Evolutionary conservation across 2,329 filamentous ascomycete species (phyloP), one percentile per base, ranked within the genome.

Genomic region (Beauveria sp.): DNA sequence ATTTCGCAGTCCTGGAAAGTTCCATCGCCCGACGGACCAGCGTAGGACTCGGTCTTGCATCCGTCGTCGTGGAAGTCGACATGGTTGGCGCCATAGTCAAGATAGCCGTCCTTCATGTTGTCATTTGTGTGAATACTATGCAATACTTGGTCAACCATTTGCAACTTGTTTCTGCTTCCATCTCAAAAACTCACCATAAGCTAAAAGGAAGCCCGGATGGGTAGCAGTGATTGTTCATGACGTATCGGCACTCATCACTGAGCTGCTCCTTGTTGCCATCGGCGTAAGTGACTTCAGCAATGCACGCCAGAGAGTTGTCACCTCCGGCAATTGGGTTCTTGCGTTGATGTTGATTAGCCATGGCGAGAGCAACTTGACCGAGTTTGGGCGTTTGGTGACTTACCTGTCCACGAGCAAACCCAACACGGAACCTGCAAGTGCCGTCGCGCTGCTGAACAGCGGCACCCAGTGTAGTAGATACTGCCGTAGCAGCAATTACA

Each of bases 11-110:
- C 5, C 30, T 34, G 12, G 30, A 34, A 34, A 14, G 30, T 34
- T 34, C 30, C 58, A 16, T 60, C 58, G 1, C 58, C 49, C 2
- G 58, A 18, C 18, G 49, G 58, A 7, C 58, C 50, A 12, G 58
- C 58, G 16, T 46, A 60, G 3, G 34, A 52, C 24, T 60, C 40
- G 2, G 58, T 53, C 58, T 60, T 60, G 49, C 58, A 60, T 40
- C 58, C 58, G 20, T 60, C 58, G 40, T 60, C 58, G 12, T 60
- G 58, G 26, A 60, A 53, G 49, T 60, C 49, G 24, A 60, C 58
- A 24, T 60, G 58, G 49, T 60, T 45, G 42, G 38, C 58, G 24
- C 34, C 58, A 18, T 60, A 60, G 58, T 60, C 50, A 16, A 60
- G 26, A 40, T 60, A 60, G 26, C 58, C 58, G 40, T 60, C 58